Conservation (phyloP, 1,139 yeast species). For the Casaregolazyma lundiana region DNA sequence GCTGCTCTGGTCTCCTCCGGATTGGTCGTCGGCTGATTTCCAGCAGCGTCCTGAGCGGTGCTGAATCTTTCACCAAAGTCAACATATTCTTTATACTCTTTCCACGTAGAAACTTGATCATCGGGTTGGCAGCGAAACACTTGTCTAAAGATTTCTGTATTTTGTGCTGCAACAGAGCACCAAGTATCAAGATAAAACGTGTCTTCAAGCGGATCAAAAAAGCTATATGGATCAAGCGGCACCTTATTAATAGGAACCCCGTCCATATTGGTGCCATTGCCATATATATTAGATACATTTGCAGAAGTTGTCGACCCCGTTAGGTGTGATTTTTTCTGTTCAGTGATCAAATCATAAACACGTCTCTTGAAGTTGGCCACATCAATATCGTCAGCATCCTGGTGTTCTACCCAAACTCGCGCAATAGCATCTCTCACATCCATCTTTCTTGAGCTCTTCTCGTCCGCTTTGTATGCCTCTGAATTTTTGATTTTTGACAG, state of each 20-base stretch:
- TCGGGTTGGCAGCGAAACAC: constrained; percentile 96
- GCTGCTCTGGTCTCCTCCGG: constrained; percentile 16
- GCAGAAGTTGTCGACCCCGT: constrained; percentile 1
- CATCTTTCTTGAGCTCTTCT: neutral
- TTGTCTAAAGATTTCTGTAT: constrained; percentile 73
- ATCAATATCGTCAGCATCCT: constrained; percentile 10
- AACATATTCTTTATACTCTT: constrained; percentile 69
- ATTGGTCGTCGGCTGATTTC: constrained; percentile 17
- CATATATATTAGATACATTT: neutral
- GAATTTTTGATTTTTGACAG: constrained; percentile 3
- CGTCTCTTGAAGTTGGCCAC: constrained; percentile 18
- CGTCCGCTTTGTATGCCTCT: neutral
- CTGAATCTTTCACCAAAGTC: constrained; percentile 35
- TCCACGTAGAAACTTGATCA: constrained; percentile 82
- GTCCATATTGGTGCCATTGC: constrained; percentile 9
- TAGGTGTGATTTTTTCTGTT: neutral
- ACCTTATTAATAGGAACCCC: constrained; percentile 16
- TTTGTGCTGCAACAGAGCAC: constrained; percentile 78
- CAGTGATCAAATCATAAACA: constrained; percentile 15
- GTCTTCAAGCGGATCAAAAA: constrained; percentile 78
- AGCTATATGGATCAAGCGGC: constrained; percentile 79
- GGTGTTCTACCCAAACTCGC: neutral
- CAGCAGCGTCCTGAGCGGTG: constrained; percentile 29
- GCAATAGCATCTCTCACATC: constrained; percentile 4
- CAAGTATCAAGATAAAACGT: constrained; percentile 84